These are phyloP conservation scores for Syzygium jambos DNA, from an alignment of 345 rosid species.

Conservation along the genomic window DNA sequence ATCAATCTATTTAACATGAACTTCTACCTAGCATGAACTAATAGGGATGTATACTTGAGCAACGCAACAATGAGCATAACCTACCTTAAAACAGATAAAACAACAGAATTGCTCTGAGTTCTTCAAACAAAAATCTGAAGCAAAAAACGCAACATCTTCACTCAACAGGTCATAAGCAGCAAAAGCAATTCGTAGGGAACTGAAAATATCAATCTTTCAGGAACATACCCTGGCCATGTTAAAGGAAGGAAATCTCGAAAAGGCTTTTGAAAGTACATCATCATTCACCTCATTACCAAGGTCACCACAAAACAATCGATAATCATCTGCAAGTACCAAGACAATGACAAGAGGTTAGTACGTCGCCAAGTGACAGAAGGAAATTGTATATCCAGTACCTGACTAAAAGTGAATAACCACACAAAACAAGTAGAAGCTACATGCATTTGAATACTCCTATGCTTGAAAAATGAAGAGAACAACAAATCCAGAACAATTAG, in stretches of 20 bases:
- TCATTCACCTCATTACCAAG: conserved; percentile 99
- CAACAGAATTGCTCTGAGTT: conserved; percentile 19
- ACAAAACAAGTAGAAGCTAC: not conserved
- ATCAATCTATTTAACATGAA: not conserved
- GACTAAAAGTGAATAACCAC: not conserved
- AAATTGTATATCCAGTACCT: not conserved
- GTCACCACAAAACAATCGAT: conserved; percentile 92
- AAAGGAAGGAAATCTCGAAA: conserved; percentile 89
- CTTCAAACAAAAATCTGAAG: conserved; percentile 55
- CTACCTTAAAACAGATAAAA: conserved; percentile 39
- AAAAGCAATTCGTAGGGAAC: conserved; percentile 1
- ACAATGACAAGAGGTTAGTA: not conserved
- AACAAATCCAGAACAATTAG: not conserved
- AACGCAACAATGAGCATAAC: conserved; percentile 12
- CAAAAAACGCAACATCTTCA: conserved; percentile 24
- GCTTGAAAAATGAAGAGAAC: not conserved
- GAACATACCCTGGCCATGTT: conserved; percentile 84
- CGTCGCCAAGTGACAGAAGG: not conserved
- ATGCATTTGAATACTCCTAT: not conserved
- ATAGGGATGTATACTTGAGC: not conserved
- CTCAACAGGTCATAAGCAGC: conserved; percentile 7
- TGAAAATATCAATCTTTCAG: not conserved
- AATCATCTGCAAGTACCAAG: conserved; percentile 57
- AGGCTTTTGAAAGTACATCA: conserved; percentile 96
- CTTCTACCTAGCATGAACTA: not conserved